A percentile compares a stretch with the other conserved stretches of the same genome.
These are phyloP conservation scores for Cymbopogon flexuosus DNA, from an alignment of 202 grass and related monocot species.

Conservation along the genomic window DNA sequence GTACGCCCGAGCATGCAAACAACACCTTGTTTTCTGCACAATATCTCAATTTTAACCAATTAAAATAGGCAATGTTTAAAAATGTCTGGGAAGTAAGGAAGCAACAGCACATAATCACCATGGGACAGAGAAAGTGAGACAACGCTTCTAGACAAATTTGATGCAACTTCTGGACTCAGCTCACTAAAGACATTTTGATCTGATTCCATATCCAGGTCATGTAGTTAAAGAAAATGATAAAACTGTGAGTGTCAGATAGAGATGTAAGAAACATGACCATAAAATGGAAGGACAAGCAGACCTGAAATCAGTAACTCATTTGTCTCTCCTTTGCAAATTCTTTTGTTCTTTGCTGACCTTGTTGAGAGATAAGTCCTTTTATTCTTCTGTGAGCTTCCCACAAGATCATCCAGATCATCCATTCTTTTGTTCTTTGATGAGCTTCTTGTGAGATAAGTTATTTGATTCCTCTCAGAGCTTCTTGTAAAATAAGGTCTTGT, in stretches of 20 bases:
- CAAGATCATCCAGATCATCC: background rate
- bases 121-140: background rate
- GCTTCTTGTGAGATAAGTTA: background rate
- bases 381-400: background rate
- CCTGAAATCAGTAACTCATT: constrained; percentile 3
- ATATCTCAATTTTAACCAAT: background rate
- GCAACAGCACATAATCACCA: background rate
- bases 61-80: background rate
- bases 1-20: constrained; percentile 14
- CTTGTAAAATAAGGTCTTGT: background rate
- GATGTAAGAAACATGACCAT: background rate
- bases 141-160: background rate
- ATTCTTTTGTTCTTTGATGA: background rate
- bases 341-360: background rate
- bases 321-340: background rate
- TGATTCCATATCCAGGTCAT: background rate
- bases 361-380: background rate
- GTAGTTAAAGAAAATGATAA: background rate
- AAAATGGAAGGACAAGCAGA: background rate
- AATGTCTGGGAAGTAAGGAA: background rate
- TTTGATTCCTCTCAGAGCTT: background rate
- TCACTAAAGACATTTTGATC: background rate
- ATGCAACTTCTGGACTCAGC: background rate
- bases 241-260: background rate
- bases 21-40: background rate